phyloP scores from a whole-genome alignment of 83 land plant species.

The Picea mariana region DNA sequence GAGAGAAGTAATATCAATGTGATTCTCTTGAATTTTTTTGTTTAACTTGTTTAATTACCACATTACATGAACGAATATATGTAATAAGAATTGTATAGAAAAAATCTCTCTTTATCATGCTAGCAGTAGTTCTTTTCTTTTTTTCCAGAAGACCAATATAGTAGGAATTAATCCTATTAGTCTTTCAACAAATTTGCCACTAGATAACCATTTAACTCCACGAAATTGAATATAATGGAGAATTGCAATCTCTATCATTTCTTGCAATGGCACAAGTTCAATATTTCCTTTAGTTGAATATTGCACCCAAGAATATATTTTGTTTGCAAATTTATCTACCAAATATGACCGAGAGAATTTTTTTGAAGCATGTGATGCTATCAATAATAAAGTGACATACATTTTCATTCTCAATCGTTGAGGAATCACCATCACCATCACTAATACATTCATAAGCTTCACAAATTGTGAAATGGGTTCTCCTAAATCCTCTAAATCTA shows the following conservation, averaged over 20 bases:
- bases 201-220: not conserved
- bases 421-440: not conserved
- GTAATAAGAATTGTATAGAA: too few relatives aligned
- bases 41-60: too few relatives aligned
- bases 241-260: too few relatives aligned
- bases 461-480: not conserved
- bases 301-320: not conserved
- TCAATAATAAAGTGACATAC: not conserved
- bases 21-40: too few relatives aligned
- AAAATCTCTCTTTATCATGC: too few relatives aligned
- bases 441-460: not conserved
- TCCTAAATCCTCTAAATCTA: not conserved
- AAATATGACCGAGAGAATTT: not conserved
- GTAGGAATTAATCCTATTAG: too few relatives aligned
- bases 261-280: not conserved
- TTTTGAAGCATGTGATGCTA: not conserved
- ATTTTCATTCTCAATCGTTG: not conserved
- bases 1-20: not conserved
- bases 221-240: not conserved
- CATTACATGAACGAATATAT: not conserved
- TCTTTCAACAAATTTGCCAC: too few relatives aligned
- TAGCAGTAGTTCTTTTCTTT: too few relatives aligned
- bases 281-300: not conserved
- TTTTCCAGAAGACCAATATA: too few relatives aligned
- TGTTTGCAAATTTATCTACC: not conserved